Base-by-base conservation (phyloP, 139 green algal genomes). In the Dunaliella primolecta region DNA sequence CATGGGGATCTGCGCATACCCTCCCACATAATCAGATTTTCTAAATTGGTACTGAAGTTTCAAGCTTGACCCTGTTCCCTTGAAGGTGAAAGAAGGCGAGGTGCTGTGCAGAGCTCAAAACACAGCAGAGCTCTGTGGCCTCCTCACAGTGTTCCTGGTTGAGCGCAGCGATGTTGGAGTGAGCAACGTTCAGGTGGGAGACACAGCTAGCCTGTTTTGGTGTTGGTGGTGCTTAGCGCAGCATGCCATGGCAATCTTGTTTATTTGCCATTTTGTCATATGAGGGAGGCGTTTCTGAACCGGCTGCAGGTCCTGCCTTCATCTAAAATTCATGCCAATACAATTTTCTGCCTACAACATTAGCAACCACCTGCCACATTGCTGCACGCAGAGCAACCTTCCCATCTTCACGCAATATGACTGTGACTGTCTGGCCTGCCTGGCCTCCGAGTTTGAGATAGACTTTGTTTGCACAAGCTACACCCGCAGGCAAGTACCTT, bases 391-490 rank as follows among this genome's bases (percentile, higher is more conserved):
- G 89, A 96, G 93, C 80, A 88, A 94, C 77, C 86, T 98, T 79
- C 94, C 93, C 0, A 86, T 94, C 34, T 89, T 98, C 34, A 88
- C 82, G 23, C 78, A 80, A 55, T 89, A 86, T 80, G 86, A 89
- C 79, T 81, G 56, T 87, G 85, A 92, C 37, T 91, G 87, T 83
- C 55, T 91, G n/a, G 83, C 83, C 36, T 32, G 29, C 24, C 82
- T 90, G 84, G 87, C 84, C 0, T 27, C 55, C 56, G 81, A 85
- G 64, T 85, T 85, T 80, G 81, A 98, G 86, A 90, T 98, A 20
- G 95, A 98, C 82, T 98, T 95, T 71, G 37, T 98, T 25, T 90
- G 64, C 23, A 84, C 97, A 72, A 93, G 84, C 57, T 98, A 94
- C 90, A 93, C 90, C 24, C 92, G 93, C 72, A 75, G 56, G 80